Base-by-base conservation (phyloP, 768 basidiomycete species). In the Termitomyces sp. region DNA sequence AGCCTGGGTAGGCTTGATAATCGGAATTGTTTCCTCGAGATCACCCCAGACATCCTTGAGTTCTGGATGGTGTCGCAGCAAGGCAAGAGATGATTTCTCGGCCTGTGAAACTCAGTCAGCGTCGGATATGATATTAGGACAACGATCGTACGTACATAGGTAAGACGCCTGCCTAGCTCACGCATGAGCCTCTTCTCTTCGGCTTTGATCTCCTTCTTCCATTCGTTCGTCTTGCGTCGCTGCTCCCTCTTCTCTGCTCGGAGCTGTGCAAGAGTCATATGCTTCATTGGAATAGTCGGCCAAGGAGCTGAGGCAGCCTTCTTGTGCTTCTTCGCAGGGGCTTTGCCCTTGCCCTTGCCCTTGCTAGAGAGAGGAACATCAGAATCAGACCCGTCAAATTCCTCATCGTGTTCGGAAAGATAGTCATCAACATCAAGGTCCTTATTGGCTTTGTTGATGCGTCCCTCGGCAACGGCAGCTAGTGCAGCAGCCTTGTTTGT, bases 31-130 rank as follows among this genome's bases (percentile, higher is more conserved):
- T 23, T 78, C 75, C 66, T 89, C 82, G 8, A 97, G 70, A 65
- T 98, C 87, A 25, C 92, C 92, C 95, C 96, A 98, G 37, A 92
- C 86, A 69, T 87, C 81, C 56, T 70, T 74, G 34, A 97, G 80
- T 65, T 96, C 93, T 1, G 89, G 86, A 67, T 96, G 95, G 66
- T 89, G 76, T 63, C 73, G 80, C 25, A 79, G 75, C 31, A 94
- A 69, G 14, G 83, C 81, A 38, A 91, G 63, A 5, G 84, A 78
- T 1, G 82, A 77, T 65, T 80, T 90, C 70, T 93, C 91, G 7
- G 89, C 83, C 90, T 94, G 51, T 4, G 50, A 59, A n/a, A 37
- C 23, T 62, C 5, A 11, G 14, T 44, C 17, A 50, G 19, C n/a
- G 38, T 21, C 10, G 29, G 5, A 40, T 21, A 42, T 21, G 32